A percentile compares a stretch with the other conserved stretches of the same genome.
phyloP scores from a whole-genome alignment of 1,284 basidiomycete species.

The Thecaphora thlaspeos region DNA sequence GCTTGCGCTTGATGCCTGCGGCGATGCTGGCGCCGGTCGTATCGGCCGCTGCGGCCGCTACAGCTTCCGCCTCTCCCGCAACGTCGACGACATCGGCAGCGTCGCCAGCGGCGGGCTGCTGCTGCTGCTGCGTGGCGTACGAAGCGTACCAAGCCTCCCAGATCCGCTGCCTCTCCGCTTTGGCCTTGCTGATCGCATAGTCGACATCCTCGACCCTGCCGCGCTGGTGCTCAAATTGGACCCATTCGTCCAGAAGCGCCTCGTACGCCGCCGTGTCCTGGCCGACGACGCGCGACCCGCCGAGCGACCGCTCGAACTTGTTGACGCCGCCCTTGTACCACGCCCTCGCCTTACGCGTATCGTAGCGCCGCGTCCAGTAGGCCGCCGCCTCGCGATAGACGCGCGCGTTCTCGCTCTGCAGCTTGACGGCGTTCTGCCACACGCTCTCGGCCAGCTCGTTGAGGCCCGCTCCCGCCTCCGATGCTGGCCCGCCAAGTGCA shows the following conservation, averaged over 20 bases:
- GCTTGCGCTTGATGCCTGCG: slow-evolving; percentile 33
- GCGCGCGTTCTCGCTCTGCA: slow-evolving; percentile 31
- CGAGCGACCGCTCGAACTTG: slow-evolving; percentile 12
- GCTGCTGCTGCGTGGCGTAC: slow-evolving; percentile 5
- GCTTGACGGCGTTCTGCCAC: slow-evolving; percentile 38
- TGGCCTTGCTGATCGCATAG: slow-evolving; percentile 60
- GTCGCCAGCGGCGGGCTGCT: neutral
- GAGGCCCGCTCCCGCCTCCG: slow-evolving; percentile 33
- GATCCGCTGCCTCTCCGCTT: slow-evolving; percentile 64
- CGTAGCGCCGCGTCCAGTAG: slow-evolving; percentile 36
- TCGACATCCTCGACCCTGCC: slow-evolving; percentile 73
- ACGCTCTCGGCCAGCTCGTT: slow-evolving; percentile 43
- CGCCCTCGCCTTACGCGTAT: slow-evolving; percentile 37
- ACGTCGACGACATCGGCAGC: slow-evolving; percentile 1
- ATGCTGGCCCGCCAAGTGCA: slow-evolving; percentile 23
- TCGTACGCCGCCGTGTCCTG: slow-evolving; percentile 55
- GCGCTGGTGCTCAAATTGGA: slow-evolving; percentile 78
- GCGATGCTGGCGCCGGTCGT: neutral
- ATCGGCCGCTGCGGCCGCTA: neutral
- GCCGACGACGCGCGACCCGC: slow-evolving; percentile 2
- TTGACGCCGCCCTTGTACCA: slow-evolving; percentile 34
- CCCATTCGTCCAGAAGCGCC: slow-evolving; percentile 82
- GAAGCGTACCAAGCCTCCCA: slow-evolving; percentile 42
- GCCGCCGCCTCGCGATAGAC: slow-evolving; percentile 38
- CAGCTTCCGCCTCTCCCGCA: slow-evolving; percentile 18